These are phyloP conservation scores for Xerocomellus amylosporus DNA, from an alignment of 768 basidiomycete species.

Conservation along the genomic window DNA sequence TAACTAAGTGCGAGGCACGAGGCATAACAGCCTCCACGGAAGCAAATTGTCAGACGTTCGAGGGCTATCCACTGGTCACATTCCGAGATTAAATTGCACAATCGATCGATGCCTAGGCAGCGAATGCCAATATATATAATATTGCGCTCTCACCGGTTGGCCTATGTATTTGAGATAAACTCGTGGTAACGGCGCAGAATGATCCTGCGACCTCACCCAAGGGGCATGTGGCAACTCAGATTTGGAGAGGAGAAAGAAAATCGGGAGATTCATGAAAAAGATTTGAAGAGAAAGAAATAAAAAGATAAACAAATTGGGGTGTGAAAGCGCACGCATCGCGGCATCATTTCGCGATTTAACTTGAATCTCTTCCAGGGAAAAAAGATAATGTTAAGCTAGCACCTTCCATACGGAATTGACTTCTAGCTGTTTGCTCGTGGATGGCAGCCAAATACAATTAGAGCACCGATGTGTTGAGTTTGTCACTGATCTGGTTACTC, in stretches of 20 bases:
- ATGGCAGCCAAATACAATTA: conserved; percentile 1
- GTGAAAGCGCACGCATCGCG: conserved; percentile 20
- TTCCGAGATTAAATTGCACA: conserved; percentile 23
- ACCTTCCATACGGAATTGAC: conserved; percentile 20
- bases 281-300: not conserved
- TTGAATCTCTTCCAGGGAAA: conserved; percentile 14
- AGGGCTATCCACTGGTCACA: conserved; percentile 7
- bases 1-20: conserved; percentile 12
- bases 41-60: conserved; percentile 5
- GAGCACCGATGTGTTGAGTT: conserved; percentile 7
- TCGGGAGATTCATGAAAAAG: not conserved
- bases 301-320: conserved; percentile 12
- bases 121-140: conserved; percentile 3
- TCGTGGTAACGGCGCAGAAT: conserved; percentile 26
- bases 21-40: conserved; percentile 8
- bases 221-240: conserved; percentile 24
- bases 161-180: conserved; percentile 26
- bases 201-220: conserved; percentile 26
- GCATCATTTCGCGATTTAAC: conserved; percentile 20
- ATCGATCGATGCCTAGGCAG: conserved; percentile 25
- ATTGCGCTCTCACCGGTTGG: conserved; percentile 17
- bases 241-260: conserved; percentile 3
- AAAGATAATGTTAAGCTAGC: conserved; percentile 18
- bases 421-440: conserved; percentile 18
- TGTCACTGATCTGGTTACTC: conserved; percentile 7